Evolutionary conservation across 2,329 filamentous ascomycete species (phyloP), one percentile per base, ranked within the genome.

Genomic region (Trichoderma brevicompactum): DNA sequence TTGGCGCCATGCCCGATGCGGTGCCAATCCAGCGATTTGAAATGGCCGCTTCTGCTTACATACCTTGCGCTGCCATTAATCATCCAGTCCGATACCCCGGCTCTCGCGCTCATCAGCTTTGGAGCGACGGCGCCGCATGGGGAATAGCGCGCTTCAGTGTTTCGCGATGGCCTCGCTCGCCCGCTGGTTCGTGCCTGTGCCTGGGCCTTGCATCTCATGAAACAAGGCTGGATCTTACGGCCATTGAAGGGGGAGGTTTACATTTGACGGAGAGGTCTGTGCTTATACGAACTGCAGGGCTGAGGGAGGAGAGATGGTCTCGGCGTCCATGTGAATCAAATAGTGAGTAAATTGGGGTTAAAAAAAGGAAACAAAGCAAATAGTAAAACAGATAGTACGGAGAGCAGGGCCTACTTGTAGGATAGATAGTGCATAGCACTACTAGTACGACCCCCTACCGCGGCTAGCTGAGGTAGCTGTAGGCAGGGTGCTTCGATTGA

Each of bases 11-110:
- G 49, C 59, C 49, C 4, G 5, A 63, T 46, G 49, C 59, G 49
- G 49, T 6, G 38, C 13, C 38, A 8, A 23, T 13, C 38, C 12
- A n/a, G 52, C 59, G 49, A 63, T 63, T 63, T 53, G 40, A 54
- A 63, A 53, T 52, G 48, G n/a, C 17, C 34, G 10, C 19, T 54
- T 54, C 23, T 28, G 32, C 52, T 54, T 23, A 50, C 48, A 38
- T 23, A 12, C 12, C 38, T 55, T 15, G 28, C 32, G 10, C 3
- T 0, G 17, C 12, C 48, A 54, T 54, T 54, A 54, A 34, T 52
- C 48, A 62, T 62, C 23, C 58, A 46, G 9, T 15, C 59, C 59
- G 59, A 62, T 34, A n/a, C 36, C 59, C 49, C 59, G 59, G 59
- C 36, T 23, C 28, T 38, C 7, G 17, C 36, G 9, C 32, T 32